Conservation (phyloP, 441 rosid species). For the Syzygium syzygioides region DNA sequence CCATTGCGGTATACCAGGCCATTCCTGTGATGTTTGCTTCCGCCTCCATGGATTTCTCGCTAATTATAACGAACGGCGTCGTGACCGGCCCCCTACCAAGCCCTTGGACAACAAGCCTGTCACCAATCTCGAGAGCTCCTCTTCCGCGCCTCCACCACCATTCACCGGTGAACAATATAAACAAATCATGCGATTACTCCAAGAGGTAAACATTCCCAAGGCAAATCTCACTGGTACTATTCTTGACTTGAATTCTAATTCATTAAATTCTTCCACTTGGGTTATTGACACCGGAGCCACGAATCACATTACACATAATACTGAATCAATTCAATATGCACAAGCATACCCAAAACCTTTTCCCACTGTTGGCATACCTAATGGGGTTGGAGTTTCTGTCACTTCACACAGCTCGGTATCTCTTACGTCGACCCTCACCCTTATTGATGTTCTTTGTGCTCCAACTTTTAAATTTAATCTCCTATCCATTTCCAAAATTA, state of each 20-base stretch:
- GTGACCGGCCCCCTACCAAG: not conserved
- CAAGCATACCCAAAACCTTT: not conserved
- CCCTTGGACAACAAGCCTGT: not conserved
- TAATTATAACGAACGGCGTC: too few relatives aligned
- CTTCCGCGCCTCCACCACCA: not conserved
- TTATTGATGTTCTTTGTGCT: too few relatives aligned
- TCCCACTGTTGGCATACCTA: not conserved
- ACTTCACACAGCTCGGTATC: not conserved
- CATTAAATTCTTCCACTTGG: not conserved
- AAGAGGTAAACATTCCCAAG: not conserved
- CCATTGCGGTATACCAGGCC: too few relatives aligned
- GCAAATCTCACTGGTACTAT: not conserved
- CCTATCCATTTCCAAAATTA: too few relatives aligned
- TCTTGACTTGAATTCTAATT: not conserved
- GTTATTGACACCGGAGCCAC: not conserved
- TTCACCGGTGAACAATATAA: not conserved
- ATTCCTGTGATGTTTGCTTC: too few relatives aligned
- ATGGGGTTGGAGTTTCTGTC: not conserved
- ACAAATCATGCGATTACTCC: not conserved
- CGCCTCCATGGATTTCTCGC: too few relatives aligned
- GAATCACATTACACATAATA: not conserved
- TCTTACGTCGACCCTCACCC: not conserved
- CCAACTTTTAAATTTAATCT: too few relatives aligned
- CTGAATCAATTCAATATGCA: too few relatives aligned
- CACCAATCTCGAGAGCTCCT: not conserved